phyloP scores from a whole-genome alignment of 2,329 filamentous ascomycete genomes.

The Neonectria ditissima region DNA sequence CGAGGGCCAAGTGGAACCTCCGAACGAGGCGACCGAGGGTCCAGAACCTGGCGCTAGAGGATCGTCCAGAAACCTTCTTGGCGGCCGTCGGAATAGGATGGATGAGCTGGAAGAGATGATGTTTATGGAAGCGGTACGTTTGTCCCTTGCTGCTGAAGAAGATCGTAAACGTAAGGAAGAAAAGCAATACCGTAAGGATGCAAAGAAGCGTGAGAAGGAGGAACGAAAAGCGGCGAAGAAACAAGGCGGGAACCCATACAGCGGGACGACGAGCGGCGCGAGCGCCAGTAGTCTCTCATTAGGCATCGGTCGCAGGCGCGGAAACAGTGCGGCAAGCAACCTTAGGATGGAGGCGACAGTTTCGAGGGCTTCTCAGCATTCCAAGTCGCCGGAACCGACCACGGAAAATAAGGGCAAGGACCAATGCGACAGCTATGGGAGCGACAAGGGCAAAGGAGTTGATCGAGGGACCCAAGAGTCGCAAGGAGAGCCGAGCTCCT shows the following conservation, averaged over 20 bases:
- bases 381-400: constrained; percentile 40
- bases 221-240: constrained; percentile 83
- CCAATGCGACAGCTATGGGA: constrained; percentile 35
- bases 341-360: constrained; percentile 67
- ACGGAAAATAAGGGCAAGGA: constrained; percentile 47
- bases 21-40: constrained; percentile 34
- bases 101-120: constrained; percentile 97
- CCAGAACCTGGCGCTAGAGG: constrained; percentile 41
- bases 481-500: constrained; percentile 46
- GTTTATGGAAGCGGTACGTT: constrained; percentile 95
- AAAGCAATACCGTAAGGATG: constrained; percentile 71
- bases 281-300: constrained; percentile 75
- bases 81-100: constrained; percentile 65
- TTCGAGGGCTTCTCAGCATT: constrained; percentile 55
- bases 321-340: constrained; percentile 71
- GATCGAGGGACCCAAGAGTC: constrained; percentile 61
- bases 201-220: constrained; percentile 87
- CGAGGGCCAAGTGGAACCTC: constrained; percentile 24
- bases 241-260: constrained; percentile 53
- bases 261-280: constrained; percentile 53
- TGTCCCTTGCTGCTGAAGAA: constrained; percentile 93
- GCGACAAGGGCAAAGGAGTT: constrained; percentile 76
- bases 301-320: constrained; percentile 67
- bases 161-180: constrained; percentile 86
- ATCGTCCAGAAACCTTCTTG: constrained; percentile 37